Evolutionary conservation across 2,329 filamentous ascomycete species (phyloP), one percentile per base, ranked within the genome.

Genomic region (Cladosporium velox): DNA sequence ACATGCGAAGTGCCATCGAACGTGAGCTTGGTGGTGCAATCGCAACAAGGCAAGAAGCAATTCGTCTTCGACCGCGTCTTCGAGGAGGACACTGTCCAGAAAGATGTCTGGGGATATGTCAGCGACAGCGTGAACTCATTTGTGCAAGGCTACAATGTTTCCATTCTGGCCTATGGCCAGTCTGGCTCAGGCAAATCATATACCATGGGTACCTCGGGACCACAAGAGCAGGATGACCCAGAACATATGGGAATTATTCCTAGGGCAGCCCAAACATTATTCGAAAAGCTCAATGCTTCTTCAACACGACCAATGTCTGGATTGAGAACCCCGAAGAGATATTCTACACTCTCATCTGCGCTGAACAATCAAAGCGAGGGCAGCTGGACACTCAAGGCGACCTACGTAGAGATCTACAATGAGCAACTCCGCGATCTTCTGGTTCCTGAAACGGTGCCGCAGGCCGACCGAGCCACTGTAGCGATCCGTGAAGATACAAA

Each of bases 31-130:
- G 86, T 91, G 28, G 92, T 99, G 71, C 95, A 98, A 75, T 91
- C 93, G 2, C 90, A 93, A 0, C 93, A 97, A 75, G 95, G 94
- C 59, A 91, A 91, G 75, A 98, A 98, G 77, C 85, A 97, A 3
- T 99, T 99, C 76, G 90, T 98, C 24, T 99, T 99, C 76, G 95
- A 99, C 79, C 90, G 93, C 68, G 93, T 99, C 5, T 99, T 99
- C 75, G 86, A 88, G 35, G 88, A 93, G 72, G 90, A 95, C 2
- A 85, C 93, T 8, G 86, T 87, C 67, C 95, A 99, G 77, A 91
- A 95, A 71, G 94, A 93, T 57, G 82, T 99, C 57, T 99, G 94
- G 91, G 91, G 97, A 57, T 99, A 99, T 74, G 83, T 99, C 59
- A 88, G 88, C 68, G 95, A 99, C 72, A 96, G 93, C 72, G 91